These are phyloP conservation scores for Aureobasidium sp. DNA, from an alignment of 2,329 filamentous ascomycete species.

Conservation along the genomic window DNA sequence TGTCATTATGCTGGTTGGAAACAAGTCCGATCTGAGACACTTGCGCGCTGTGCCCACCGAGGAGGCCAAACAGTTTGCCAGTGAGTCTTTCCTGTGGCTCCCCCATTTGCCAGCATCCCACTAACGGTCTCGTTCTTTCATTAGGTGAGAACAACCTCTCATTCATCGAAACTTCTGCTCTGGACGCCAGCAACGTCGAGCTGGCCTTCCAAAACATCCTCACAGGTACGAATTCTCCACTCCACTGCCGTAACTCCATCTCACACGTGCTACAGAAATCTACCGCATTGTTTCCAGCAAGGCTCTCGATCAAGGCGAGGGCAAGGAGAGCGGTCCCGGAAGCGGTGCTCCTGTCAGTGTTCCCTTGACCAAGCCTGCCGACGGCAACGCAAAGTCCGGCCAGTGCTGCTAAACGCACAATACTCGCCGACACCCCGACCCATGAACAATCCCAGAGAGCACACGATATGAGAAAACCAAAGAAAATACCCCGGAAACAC, in stretches of 20 bases:
- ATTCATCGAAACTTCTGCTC: slow-evolving; percentile 97
- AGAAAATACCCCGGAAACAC: slow-evolving; percentile 3
- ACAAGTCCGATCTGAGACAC: slow-evolving; percentile 99
- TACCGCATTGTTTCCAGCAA: slow-evolving; percentile 97
- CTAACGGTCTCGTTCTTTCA: not conserved
- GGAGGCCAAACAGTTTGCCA: slow-evolving; percentile 96
- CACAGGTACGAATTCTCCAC: slow-evolving; percentile 56
- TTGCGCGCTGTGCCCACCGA: slow-evolving; percentile 93
- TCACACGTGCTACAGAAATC: slow-evolving; percentile 59
- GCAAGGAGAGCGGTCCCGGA: slow-evolving; percentile 56
- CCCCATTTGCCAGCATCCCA: not conserved
- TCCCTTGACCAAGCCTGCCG: slow-evolving; percentile 75
- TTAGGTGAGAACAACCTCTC: slow-evolving; percentile 94
- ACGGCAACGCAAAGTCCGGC: slow-evolving; percentile 68
- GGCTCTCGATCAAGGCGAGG: slow-evolving; percentile 83
- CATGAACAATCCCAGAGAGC: slow-evolving; percentile 21
- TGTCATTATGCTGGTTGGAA: slow-evolving; percentile 98
- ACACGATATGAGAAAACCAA: slow-evolving; percentile 4
- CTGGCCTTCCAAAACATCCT: slow-evolving; percentile 99
- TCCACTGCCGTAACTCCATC: not conserved
- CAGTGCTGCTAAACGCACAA: slow-evolving; percentile 61
- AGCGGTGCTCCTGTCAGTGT: slow-evolving; percentile 72
- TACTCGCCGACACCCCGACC: not conserved
- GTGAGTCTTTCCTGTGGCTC: slow-evolving; percentile 42
- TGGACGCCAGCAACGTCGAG: slow-evolving; percentile 98